A percentile compares a stretch with the other conserved stretches of the same genome.
Conservation (phyloP, 495 filamentous ascomycete species). For the Letharia lupina region DNA sequence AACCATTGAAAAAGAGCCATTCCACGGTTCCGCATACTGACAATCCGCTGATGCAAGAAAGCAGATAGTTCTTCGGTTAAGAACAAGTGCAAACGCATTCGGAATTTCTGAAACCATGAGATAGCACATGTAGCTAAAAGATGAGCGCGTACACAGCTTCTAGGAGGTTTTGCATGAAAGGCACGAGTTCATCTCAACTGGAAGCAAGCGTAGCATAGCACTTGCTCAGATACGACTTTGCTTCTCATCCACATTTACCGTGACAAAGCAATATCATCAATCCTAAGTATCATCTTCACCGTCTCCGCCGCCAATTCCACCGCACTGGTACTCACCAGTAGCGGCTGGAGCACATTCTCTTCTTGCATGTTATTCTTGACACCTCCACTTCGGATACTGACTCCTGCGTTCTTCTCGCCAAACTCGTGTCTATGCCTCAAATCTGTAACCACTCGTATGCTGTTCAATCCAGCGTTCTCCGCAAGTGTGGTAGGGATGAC, state of each 20-base stretch:
- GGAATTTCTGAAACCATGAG: background rate
- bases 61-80: background rate
- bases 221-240: background rate
- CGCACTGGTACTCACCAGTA: constrained; percentile 92
- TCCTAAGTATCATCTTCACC: constrained; percentile 96
- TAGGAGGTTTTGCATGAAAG: background rate
- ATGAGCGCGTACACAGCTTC: background rate
- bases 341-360: constrained; percentile 93
- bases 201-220: background rate
- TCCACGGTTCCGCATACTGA: too few relatives aligned
- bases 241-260: constrained; percentile 29
- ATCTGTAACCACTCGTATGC: constrained; percentile 98
- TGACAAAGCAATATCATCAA: constrained; percentile 83
- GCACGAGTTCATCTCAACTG: background rate
- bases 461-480: constrained; percentile 94
- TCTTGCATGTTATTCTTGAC: constrained; percentile 92
- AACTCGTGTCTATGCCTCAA: constrained; percentile 85
- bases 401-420: constrained; percentile 90
- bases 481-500: constrained; percentile 94
- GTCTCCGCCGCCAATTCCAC: constrained; percentile 96
- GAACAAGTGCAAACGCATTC: background rate
- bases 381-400: constrained; percentile 93
- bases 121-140: background rate
- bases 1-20: too few relatives aligned
- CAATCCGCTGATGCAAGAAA: too few relatives aligned